Evolutionary conservation across 768 basidiomycete species (phyloP).

Genomic region (Multifurca ochricompacta): DNA sequence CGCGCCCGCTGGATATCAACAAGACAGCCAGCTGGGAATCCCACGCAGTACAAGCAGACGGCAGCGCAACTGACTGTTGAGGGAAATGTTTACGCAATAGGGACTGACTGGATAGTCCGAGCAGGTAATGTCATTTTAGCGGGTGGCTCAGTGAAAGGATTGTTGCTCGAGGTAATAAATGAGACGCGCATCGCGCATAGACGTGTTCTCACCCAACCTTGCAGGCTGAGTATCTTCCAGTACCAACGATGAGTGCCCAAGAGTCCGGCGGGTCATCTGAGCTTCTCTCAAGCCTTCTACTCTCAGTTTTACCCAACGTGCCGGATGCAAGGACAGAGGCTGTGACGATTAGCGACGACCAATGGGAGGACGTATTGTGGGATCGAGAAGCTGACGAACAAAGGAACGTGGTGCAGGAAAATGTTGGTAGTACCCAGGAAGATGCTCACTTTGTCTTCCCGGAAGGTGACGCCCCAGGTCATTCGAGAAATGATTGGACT

Average conservation of each 20-base stretch:
- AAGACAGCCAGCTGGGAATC: conserved; percentile 28
- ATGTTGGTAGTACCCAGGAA: conserved; percentile 23
- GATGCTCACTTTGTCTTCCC: conserved; percentile 60
- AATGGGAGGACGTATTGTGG: conserved; percentile 79
- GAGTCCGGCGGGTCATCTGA: conserved; percentile 62
- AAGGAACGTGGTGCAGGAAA: conserved; percentile 18
- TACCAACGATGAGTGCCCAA: conserved; percentile 59
- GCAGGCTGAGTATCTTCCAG: conserved; percentile 77
- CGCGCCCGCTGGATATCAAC: conserved; percentile 70
- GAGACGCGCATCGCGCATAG: not conserved
- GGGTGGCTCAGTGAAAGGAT: conserved; percentile 72
- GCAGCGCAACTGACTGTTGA: conserved; percentile 65
- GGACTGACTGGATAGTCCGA: conserved; percentile 75
- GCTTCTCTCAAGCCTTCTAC: conserved; percentile 64
- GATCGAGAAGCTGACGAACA: conserved; percentile 56
- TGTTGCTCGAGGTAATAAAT: conserved; percentile 67
- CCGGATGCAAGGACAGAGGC: conserved; percentile 68
- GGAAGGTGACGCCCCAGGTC: conserved; percentile 43
- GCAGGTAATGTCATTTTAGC: conserved; percentile 71
- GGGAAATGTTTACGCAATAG: conserved; percentile 66
- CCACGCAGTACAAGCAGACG: conserved; percentile 42
- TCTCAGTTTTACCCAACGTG: conserved; percentile 67
- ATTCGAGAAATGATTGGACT: conserved; percentile 60
- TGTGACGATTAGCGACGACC: conserved; percentile 66
- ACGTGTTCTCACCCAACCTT: not conserved